These are phyloP conservation scores for Phellinidium pouzarii DNA, from an alignment of 1,284 basidiomycete species.

Conservation along the genomic window DNA sequence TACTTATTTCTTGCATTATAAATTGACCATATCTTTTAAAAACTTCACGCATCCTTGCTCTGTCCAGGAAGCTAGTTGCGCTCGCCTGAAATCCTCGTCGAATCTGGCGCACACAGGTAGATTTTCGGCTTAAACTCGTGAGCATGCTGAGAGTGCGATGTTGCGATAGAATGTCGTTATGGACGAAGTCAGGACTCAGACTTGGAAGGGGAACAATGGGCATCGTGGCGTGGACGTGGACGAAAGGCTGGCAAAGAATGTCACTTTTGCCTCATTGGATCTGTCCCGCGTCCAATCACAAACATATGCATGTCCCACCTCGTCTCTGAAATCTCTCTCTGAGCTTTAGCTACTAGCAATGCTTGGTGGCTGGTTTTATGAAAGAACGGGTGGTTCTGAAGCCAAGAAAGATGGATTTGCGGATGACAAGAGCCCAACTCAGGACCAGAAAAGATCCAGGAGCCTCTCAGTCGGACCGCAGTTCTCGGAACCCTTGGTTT, in stretches of 20 bases:
- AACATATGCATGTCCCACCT: background rate
- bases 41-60: constrained; percentile 5
- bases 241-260: no score
- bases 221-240: no score
- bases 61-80: background rate
- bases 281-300: background rate
- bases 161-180: no score
- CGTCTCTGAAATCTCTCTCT: background rate
- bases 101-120: background rate
- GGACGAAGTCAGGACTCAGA: no score
- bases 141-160: background rate
- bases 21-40: background rate
- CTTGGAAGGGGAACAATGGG: no score
- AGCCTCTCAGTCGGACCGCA: background rate
- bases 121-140: background rate
- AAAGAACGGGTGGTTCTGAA: background rate
- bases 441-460: background rate
- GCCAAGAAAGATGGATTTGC: background rate
- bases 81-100: background rate
- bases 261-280: no score
- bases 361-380: constrained; percentile 2
- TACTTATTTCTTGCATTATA: no score
- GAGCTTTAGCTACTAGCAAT: constrained; percentile 1
- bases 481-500: background rate
- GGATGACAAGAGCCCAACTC: background rate